These are phyloP conservation scores for Amesomyces nigricolor DNA, from an alignment of 2,329 filamentous ascomycete species.

Conservation along the genomic window DNA sequence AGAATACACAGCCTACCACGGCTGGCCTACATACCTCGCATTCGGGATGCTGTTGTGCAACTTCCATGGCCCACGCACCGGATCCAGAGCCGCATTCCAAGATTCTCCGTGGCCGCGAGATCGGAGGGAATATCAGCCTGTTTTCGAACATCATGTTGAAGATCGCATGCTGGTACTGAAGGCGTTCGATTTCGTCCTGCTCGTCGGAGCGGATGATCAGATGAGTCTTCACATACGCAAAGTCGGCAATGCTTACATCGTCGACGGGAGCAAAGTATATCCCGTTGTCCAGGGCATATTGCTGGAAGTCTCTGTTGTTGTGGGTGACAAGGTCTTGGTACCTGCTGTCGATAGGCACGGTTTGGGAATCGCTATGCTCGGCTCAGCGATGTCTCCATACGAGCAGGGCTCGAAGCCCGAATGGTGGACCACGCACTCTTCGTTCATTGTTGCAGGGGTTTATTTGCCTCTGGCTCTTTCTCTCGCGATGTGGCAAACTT, in stretches of 20 bases:
- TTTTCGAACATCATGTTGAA: conserved; percentile 60
- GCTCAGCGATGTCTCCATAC: conserved; percentile 18
- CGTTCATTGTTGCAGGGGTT: conserved; percentile 22
- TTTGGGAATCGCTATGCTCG: conserved; percentile 40
- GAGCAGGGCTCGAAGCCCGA: neutral
- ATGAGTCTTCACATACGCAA: neutral
- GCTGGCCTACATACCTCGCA: conserved; percentile 50
- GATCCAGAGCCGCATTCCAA: conserved; percentile 69
- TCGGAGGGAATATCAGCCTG: conserved; percentile 64
- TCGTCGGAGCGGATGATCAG: conserved; percentile 8
- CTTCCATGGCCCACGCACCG: conserved; percentile 64
- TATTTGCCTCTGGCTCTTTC: neutral
- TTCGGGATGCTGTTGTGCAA: conserved; percentile 57
- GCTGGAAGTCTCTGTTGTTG: conserved; percentile 61
- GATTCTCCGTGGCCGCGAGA: conserved; percentile 51
- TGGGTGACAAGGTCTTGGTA: conserved; percentile 55
- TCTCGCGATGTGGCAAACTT: conserved; percentile 9
- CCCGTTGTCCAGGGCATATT: conserved; percentile 57
- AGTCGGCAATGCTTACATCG: conserved; percentile 47
- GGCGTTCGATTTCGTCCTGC: conserved; percentile 62
- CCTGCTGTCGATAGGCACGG: conserved; percentile 50
- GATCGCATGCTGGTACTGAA: conserved; percentile 58
- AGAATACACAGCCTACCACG: conserved; percentile 13
- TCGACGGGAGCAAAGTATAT: conserved; percentile 66
- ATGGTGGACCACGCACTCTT: conserved; percentile 23